Conservation (phyloP, 495 filamentous ascomycete genomes). For the Penicillium parvum region DNA sequence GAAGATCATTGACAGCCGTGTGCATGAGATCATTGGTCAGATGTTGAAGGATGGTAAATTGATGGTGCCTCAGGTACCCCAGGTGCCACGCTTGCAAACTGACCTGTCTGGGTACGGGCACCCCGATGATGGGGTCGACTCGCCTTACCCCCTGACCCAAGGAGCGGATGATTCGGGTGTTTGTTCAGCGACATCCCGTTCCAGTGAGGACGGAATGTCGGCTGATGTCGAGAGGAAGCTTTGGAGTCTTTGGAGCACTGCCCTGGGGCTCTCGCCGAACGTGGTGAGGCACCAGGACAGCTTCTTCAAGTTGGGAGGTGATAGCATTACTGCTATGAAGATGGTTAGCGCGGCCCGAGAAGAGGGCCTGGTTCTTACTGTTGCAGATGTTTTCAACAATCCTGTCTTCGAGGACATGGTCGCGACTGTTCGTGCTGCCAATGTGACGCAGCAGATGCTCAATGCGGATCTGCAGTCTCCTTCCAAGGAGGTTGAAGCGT, state of each 20-base stretch:
- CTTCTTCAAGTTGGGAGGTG: conserved; percentile 49
- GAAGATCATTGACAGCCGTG: conserved; percentile 38
- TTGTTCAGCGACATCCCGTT: conserved; percentile 22
- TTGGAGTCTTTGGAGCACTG: conserved; percentile 43
- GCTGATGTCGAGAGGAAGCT: conserved; percentile 36
- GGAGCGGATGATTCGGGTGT: conserved; percentile 24
- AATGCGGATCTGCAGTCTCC: conserved; percentile 21
- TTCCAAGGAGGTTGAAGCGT: conserved; percentile 14
- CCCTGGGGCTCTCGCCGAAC: conserved; percentile 37
- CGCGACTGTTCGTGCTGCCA: conserved; percentile 25
- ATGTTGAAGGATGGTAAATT: conserved; percentile 37
- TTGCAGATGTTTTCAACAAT: conserved; percentile 48
- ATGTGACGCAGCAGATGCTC: conserved; percentile 23
- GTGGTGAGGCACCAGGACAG: conserved; percentile 39
- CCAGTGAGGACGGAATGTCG: conserved; percentile 22
- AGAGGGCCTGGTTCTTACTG: conserved; percentile 51
- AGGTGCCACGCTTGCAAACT: conserved; percentile 7
- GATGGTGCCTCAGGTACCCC: conserved; percentile 17
- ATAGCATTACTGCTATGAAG: conserved; percentile 65
- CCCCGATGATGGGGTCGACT: conserved; percentile 14
- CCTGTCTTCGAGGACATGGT: conserved; percentile 48
- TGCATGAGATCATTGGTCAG: conserved; percentile 36
- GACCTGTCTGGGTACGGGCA: conserved; percentile 14
- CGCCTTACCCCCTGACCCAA: conserved; percentile 16
- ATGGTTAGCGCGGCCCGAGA: conserved; percentile 56